phyloP scores from a whole-genome alignment of 108 stramenopile species.

The Pseudonitzschia delicatissima region DNA sequence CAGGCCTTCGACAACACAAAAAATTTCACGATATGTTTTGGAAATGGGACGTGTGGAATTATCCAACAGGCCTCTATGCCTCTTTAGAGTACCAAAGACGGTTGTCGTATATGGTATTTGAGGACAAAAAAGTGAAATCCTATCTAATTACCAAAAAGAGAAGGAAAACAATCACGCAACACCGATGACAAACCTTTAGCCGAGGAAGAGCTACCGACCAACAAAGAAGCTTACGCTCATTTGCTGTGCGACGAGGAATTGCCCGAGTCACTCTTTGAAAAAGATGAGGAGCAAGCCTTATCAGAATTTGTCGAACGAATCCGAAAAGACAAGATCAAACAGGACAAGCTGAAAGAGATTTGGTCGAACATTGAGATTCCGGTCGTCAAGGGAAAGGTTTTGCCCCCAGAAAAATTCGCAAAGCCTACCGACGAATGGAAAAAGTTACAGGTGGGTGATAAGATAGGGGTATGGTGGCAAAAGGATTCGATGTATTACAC shows the following conservation, averaged over 20 bases:
- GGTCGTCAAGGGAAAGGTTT: not conserved
- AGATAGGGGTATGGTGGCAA: not conserved
- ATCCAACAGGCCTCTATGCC: not conserved
- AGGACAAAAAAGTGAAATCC: too few relatives aligned
- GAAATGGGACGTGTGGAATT: not conserved
- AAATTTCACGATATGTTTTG: not conserved
- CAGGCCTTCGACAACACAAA: not conserved
- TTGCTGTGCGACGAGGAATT: constrained; percentile 2
- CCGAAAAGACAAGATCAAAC: not conserved
- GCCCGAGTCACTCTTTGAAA: not conserved
- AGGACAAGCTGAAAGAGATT: not conserved
- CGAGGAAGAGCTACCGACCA: not conserved
- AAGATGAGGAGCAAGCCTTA: not conserved
- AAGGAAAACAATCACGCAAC: not conserved
- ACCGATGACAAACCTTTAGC: not conserved
- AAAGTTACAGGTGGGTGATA: not conserved
- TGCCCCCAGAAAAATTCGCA: not conserved
- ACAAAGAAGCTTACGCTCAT: not conserved
- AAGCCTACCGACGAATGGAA: not conserved
- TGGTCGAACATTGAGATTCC: not conserved
- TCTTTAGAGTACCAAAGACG: not conserved
- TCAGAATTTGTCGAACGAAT: not conserved
- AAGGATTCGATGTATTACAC: not conserved
- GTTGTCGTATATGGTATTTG: too few relatives aligned
- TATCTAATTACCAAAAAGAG: too few relatives aligned